A percentile compares a stretch with the other conserved stretches of the same genome.
phyloP scores from a whole-genome alignment of 805 yeast species.

The Yarrowia phangngaensis region DNA sequence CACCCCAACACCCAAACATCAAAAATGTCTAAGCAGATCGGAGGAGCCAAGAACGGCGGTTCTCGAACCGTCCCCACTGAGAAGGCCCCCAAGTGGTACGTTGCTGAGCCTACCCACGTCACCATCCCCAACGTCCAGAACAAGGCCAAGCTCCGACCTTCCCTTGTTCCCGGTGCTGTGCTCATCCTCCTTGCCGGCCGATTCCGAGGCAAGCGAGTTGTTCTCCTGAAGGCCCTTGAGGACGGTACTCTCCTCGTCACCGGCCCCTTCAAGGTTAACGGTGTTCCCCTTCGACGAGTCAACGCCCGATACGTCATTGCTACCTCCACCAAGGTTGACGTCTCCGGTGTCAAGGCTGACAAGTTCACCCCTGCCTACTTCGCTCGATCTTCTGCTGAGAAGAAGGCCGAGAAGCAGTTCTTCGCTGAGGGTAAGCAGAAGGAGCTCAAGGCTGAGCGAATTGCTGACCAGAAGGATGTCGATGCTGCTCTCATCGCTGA shows the following conservation, averaged over 20 bases:
- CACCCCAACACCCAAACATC: constrained; percentile 24
- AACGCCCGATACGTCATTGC: constrained; percentile 98
- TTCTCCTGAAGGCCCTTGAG: constrained; percentile 91
- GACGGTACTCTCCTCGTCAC: constrained; percentile 96
- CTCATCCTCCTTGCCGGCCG: constrained; percentile 97
- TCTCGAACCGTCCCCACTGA: constrained; percentile 37
- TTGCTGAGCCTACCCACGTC: constrained; percentile 69
- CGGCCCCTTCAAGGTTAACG: constrained; percentile 99
- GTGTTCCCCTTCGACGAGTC: constrained; percentile 99
- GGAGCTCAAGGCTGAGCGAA: constrained; percentile 87
- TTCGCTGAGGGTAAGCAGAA: constrained; percentile 78
- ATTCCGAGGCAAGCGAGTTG: constrained; percentile 99
- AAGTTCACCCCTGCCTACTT: constrained; percentile 94
- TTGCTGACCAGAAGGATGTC: constrained; percentile 93
- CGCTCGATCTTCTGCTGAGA: constrained; percentile 86
- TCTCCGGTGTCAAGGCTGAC: constrained; percentile 75
- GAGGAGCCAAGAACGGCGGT: constrained; percentile 40
- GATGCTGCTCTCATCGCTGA: constrained; percentile 89
- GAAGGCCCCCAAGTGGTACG: constrained; percentile 74
- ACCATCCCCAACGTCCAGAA: constrained; percentile 85
- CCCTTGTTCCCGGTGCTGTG: constrained; percentile 97
- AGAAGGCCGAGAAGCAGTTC: constrained; percentile 87
- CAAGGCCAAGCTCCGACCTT: constrained; percentile 87
- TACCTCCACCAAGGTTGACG: constrained; percentile 87
- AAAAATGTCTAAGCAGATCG: constrained; percentile 26